Percentiles rank a stretch among this genome's conserved stretches.
Evolutionary conservation across 176 grass and related monocot species (phyloP).

Genomic region (Miscanthus lutarioriparius): DNA sequence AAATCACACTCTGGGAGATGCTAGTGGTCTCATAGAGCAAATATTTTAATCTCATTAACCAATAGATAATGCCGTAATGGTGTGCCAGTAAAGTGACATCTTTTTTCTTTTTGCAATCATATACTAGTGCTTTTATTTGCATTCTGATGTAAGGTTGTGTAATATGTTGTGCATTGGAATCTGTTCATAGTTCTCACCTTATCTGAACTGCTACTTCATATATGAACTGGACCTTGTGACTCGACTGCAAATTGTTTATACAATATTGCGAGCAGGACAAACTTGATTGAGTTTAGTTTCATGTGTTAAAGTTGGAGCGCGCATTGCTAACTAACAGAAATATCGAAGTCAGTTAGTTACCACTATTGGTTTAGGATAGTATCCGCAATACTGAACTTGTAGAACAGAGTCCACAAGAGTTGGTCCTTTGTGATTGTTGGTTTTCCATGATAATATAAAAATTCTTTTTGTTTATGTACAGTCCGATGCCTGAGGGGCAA

Average conservation of each 20-base stretch:
- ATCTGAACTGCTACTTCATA: background rate
- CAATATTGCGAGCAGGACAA: background rate
- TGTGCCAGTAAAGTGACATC: background rate
- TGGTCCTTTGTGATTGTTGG: background rate
- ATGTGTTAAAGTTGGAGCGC: background rate
- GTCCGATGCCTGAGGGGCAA: slow-evolving; percentile 28
- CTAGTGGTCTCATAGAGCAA: background rate
- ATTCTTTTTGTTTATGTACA: slow-evolving; percentile 28
- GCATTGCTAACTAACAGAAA: background rate
- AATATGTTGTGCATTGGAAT: background rate
- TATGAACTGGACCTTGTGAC: background rate
- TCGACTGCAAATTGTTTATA: background rate
- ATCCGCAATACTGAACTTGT: background rate
- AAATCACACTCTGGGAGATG: background rate
- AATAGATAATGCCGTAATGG: background rate
- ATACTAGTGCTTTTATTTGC: background rate
- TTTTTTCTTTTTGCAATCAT: background rate
- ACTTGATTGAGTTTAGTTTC: background rate
- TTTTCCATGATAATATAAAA: slow-evolving; percentile 5
- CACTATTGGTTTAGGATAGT: background rate
- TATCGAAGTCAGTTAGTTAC: background rate
- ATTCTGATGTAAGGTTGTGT: background rate
- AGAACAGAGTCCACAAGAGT: background rate
- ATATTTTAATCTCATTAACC: background rate
- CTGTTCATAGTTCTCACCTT: background rate